These are phyloP conservation scores for Fabrea salina DNA, from an alignment of 169 alveolate genomes.

Conservation along the genomic window DNA sequence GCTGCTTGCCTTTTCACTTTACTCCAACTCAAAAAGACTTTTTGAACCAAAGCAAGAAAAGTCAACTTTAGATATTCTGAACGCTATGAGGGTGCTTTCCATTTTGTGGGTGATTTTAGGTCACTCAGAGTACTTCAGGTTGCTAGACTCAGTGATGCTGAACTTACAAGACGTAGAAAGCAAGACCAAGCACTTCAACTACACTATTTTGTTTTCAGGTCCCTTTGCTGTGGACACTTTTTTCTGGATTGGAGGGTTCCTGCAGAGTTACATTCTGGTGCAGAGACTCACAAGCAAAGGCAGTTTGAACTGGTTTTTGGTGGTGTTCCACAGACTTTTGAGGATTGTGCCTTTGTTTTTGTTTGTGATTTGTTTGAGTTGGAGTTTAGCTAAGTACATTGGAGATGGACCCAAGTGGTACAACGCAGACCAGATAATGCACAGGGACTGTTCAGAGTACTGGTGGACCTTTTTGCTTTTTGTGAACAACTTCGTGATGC, in stretches of 20 bases:
- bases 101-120: background rate
- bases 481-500: constrained; percentile 45
- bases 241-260: constrained; percentile 21
- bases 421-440: background rate
- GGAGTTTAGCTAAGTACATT: background rate
- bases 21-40: background rate
- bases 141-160: background rate
- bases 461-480: constrained; percentile 61
- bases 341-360: constrained; percentile 13
- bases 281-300: background rate
- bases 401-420: constrained; percentile 21
- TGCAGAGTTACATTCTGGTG: background rate
- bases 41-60: background rate
- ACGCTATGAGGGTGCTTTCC: constrained; percentile 5
- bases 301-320: constrained; percentile 10
- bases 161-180: background rate
- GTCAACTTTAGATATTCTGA: background rate
- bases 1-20: background rate
- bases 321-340: background rate
- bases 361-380: background rate
- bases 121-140: background rate
- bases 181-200: background rate
- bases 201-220: background rate
- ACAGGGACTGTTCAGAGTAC: constrained; percentile 41
- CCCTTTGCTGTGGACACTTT: constrained; percentile 16